A percentile compares a stretch with the other conserved stretches of the same genome.
Conservation (phyloP, 495 filamentous ascomycete species). For the Aspergillus cavernicola region DNA sequence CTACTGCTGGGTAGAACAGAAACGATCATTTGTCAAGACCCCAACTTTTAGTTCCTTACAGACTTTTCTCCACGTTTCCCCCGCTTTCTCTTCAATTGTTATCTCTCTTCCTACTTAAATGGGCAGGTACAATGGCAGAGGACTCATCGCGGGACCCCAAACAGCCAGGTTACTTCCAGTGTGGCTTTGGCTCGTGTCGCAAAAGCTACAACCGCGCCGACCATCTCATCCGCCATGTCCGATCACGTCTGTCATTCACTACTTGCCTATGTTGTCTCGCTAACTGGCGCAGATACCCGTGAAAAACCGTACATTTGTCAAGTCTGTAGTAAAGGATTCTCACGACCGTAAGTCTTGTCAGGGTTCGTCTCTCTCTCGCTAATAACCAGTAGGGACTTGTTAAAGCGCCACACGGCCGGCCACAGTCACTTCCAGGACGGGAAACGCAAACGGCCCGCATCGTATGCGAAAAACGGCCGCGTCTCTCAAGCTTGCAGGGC, state of each 20-base stretch:
- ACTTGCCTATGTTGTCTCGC: too few species aligned
- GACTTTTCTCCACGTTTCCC: neutral
- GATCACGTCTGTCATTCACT: conserved; percentile 35
- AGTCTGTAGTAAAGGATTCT: conserved; percentile 53
- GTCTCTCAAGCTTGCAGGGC: conserved; percentile 53
- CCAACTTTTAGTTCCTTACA: too few species aligned
- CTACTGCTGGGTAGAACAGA: too few species aligned
- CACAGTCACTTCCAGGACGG: conserved; percentile 41
- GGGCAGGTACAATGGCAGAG: conserved; percentile 16
- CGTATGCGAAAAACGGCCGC: conserved; percentile 43
- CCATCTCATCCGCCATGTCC: conserved; percentile 54
- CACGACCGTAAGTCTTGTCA: conserved; percentile 36
- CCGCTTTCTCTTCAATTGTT: neutral
- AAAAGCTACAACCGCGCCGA: conserved; percentile 53
- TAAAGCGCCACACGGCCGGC: conserved; percentile 53
- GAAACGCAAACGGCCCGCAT: conserved; percentile 43
- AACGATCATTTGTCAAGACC: too few species aligned
- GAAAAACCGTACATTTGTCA: conserved; percentile 49
- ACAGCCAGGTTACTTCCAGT: conserved; percentile 43
- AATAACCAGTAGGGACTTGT: conserved; percentile 37
- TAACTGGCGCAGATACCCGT: conserved; percentile 36
- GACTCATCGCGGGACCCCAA: conserved; percentile 6
- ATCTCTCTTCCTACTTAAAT: neutral
- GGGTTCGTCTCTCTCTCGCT: neutral
- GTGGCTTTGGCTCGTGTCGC: conserved; percentile 50